Percentiles rank a stretch among this genome's conserved stretches.
phyloP scores from a whole-genome alignment of 208 protist genomes.

The Wallacemonas collosoma region DNA sequence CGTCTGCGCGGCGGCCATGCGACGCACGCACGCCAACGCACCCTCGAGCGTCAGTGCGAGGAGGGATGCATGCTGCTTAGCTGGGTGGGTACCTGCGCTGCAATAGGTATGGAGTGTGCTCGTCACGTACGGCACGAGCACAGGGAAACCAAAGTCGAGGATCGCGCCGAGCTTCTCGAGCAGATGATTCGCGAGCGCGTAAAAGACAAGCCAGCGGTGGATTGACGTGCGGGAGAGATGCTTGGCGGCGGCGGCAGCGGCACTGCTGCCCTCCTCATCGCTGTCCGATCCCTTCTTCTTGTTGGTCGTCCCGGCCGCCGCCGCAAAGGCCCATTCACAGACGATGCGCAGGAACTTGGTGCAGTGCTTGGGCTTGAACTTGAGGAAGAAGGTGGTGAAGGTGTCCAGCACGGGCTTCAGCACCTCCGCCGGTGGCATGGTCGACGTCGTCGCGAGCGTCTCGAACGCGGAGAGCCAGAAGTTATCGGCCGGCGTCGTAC shows the following conservation, averaged over 20 bases:
- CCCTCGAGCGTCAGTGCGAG: constrained; percentile 68
- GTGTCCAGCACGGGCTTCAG: constrained; percentile 72
- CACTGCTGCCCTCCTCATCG: constrained; percentile 14
- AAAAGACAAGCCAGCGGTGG: constrained; percentile 83
- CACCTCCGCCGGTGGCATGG: constrained; percentile 66
- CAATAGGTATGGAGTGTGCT: constrained; percentile 68
- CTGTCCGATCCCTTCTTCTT: constrained; percentile 17
- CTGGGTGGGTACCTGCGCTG: constrained; percentile 30
- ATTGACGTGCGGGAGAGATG: constrained; percentile 48
- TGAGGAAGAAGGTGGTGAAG: constrained; percentile 84
- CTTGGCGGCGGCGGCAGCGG: constrained; percentile 20
- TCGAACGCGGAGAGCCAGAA: constrained; percentile 87
- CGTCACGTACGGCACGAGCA: constrained; percentile 63
- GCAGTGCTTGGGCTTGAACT: constrained; percentile 89
- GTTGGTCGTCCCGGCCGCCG: constrained; percentile 16
- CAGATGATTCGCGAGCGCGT: constrained; percentile 75
- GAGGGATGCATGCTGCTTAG: constrained; percentile 40
- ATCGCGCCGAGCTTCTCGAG: constrained; percentile 79
- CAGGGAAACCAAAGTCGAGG: constrained; percentile 79
- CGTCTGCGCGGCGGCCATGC: constrained; percentile 73
- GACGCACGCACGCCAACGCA: constrained; percentile 67
- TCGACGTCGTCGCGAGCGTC: constrained; percentile 47
- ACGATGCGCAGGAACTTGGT: constrained; percentile 57
- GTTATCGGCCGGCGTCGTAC: constrained; percentile 56
- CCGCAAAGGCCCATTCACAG: constrained; percentile 82